These are phyloP conservation scores for Artemisia tridentata DNA, from an alignment of 129 eudicot species.

Conservation along the genomic window DNA sequence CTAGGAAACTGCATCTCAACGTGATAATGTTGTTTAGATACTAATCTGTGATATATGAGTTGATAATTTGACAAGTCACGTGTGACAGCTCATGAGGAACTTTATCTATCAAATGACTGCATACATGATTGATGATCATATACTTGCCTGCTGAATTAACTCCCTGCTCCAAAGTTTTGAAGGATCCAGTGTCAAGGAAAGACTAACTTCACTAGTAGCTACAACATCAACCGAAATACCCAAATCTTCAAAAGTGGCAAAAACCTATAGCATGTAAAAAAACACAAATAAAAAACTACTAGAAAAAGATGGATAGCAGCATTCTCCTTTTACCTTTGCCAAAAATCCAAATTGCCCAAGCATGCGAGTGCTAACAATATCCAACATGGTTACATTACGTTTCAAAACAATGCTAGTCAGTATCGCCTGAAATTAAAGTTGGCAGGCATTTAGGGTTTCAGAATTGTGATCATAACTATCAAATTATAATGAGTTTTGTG, in stretches of 20 bases:
- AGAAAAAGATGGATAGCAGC: background rate
- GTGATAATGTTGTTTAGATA: background rate
- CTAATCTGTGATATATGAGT: background rate
- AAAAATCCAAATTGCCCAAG: conserved; percentile 95
- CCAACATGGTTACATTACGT: conserved; percentile 89
- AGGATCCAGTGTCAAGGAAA: conserved; percentile 84
- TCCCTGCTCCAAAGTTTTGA: conserved; percentile 95
- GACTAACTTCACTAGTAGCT: conserved; percentile 95
- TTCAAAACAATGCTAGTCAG: conserved; percentile 91
- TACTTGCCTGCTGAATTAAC: conserved; percentile 82
- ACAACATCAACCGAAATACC: conserved; percentile 96
- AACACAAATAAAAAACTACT: background rate
- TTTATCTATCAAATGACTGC: background rate
- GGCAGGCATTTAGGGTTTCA: background rate
- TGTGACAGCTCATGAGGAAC: conserved; percentile 10
- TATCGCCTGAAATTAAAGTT: conserved; percentile 50
- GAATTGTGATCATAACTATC: background rate
- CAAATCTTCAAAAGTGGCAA: conserved; percentile 78
- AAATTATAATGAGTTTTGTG: background rate
- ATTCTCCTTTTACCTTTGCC: conserved; percentile 56
- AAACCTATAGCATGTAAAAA: conserved; percentile 54
- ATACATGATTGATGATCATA: conserved; percentile 27
- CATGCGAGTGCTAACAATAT: conserved; percentile 91
- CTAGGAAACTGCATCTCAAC: background rate
- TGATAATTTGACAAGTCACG: background rate